Percentiles rank a stretch among this genome's conserved stretches.
phyloP scores from a whole-genome alignment of 2,329 filamentous ascomycete genomes.

The Cadophora luteo-olivacea region DNA sequence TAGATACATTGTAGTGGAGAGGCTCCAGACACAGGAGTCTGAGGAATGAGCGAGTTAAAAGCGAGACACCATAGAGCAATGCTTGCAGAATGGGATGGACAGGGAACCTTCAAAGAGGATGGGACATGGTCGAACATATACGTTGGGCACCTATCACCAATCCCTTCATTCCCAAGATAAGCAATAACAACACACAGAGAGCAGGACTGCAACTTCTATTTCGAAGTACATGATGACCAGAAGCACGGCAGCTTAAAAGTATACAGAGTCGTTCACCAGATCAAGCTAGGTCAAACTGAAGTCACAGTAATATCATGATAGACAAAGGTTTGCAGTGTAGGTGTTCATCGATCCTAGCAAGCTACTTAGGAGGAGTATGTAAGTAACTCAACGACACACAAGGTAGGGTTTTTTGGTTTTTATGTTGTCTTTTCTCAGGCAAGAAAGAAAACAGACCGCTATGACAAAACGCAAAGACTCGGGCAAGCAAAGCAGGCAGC shows the following conservation, averaged over 20 bases:
- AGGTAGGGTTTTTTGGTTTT: slow-evolving; percentile 22
- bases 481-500: not conserved
- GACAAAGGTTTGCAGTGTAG: slow-evolving; percentile 1
- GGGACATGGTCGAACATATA: not conserved
- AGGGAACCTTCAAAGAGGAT: too few relatives aligned
- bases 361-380: slow-evolving; percentile 29
- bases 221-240: too few relatives aligned
- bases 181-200: not conserved
- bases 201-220: too few relatives aligned
- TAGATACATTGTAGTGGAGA: too few relatives aligned
- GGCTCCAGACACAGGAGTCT: too few relatives aligned
- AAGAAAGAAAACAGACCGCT: slow-evolving; percentile 34
- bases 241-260: too few relatives aligned
- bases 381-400: slow-evolving; percentile 17
- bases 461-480: slow-evolving; percentile 36
- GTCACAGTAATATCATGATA: not conserved
- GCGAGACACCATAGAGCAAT: too few relatives aligned
- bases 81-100: too few relatives aligned
- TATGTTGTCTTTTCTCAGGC: not conserved
- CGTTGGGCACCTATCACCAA: not conserved
- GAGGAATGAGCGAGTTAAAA: too few relatives aligned
- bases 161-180: not conserved
- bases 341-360: slow-evolving; percentile 35
- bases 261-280: not conserved
- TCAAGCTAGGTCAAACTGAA: not conserved